Evolutionary conservation across 75 land plant genomes (phyloP).

Genomic region (Cunninghamia lanceolata): DNA sequence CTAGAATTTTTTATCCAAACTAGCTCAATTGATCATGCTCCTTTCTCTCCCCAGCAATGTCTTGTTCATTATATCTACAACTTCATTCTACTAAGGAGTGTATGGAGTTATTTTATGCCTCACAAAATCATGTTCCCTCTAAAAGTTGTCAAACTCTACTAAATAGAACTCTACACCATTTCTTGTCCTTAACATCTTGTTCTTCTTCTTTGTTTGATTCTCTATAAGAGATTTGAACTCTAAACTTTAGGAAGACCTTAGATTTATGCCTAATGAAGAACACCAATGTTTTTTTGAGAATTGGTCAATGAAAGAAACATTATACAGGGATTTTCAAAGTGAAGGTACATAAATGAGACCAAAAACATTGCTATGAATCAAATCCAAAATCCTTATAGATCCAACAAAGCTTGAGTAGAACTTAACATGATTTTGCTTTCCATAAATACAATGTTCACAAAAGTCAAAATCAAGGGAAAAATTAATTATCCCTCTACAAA

Average conservation of each 20-base stretch:
- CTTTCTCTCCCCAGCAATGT: neutral
- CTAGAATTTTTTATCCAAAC: neutral
- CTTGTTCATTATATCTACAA: neutral
- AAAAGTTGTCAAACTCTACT: too few species aligned
- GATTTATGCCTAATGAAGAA: neutral
- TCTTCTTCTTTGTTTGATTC: neutral
- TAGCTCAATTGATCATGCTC: neutral
- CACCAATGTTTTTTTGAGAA: neutral
- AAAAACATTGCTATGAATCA: neutral
- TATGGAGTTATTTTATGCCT: too few species aligned
- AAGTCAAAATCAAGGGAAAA: neutral
- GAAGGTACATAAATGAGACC: neutral
- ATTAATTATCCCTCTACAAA: neutral
- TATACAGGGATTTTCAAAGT: neutral
- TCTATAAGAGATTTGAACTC: neutral
- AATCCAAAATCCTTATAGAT: neutral
- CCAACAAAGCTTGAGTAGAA: neutral
- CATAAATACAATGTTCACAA: neutral
- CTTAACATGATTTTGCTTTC: neutral
- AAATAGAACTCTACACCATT: neutral
- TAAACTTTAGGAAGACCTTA: neutral
- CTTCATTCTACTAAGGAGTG: too few species aligned
- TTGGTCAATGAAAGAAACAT: neutral
- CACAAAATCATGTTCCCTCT: too few species aligned
- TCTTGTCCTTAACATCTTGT: too few species aligned